Base-by-base conservation (phyloP, 768 basidiomycete genomes). In the Boletus bicolor region DNA sequence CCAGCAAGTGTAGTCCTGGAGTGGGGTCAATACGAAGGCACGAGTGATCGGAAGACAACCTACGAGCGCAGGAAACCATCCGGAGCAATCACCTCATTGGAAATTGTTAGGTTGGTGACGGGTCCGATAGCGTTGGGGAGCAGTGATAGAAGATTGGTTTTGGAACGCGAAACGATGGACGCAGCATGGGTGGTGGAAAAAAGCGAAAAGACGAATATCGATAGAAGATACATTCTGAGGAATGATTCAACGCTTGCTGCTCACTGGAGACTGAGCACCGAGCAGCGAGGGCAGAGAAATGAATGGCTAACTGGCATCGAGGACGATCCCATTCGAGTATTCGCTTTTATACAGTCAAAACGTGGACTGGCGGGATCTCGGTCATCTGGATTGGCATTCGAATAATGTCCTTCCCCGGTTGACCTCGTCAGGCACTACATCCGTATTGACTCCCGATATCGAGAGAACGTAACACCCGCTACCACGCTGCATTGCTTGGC, bases 51-150 rank as follows among this genome's bases (percentile, higher is more conserved):
- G 41, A 38, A 39, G 43, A 38, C 9, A 52, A 68, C 77, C 21
- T 47, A 77, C 77, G 75, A 72, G 55, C 80, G 73, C 47, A 58
- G 59, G 55, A 78, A 81, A 19, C 82, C 80, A 71, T 82, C 82
- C 3, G 82, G 81, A 24, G 76, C 56, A 49, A 82, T 74, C 24
- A 59, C 44, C 26, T 58, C 60, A 61, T 80, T 80, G 6, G 69
- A 66, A 30, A 81, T 72, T n/a, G 66, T 64, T 7, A 81, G 24
- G 36, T 74, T 67, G 19, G 64, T 57, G 34, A 34, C 32, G 3
- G 66, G 39, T 28, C 67, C 67, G 11, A 68, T 53, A 15, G 21
- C 39, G 28, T 51, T 24, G 1, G 49, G 34, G 9, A 30, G 28
- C 28, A n/a, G 30, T 24, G 35, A 37, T 34, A 30, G 48, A 38